Conservation (phyloP, 73 alveolate species). For the Stentor coeruleus region DNA sequence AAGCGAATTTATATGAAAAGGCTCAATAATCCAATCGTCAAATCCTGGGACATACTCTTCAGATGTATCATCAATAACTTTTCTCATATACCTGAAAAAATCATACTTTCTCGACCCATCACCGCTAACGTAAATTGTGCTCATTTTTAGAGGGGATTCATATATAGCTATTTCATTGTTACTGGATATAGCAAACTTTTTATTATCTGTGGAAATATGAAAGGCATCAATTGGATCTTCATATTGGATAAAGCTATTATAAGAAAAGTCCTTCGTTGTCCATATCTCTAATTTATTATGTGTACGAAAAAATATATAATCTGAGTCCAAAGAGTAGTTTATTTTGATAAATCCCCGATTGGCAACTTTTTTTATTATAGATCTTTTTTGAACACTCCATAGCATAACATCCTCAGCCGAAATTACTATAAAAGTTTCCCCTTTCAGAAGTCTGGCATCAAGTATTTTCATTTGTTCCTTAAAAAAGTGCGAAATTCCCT, state of each 20-base stretch:
- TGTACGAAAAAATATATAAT: neutral
- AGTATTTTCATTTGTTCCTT: neutral
- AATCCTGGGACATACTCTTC: neutral
- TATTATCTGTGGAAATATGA: neutral
- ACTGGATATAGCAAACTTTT: neutral
- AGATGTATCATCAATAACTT: neutral
- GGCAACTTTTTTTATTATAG: neutral
- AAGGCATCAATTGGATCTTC: neutral
- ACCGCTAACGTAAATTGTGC: neutral
- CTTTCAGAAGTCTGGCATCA: neutral
- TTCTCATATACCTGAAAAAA: neutral
- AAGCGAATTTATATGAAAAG: neutral
- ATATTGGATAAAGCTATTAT: neutral
- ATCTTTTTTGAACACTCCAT: neutral
- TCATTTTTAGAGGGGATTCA: neutral
- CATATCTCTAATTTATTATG: neutral
- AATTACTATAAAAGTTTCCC: neutral
- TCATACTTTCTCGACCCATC: neutral
- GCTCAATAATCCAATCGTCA: neutral
- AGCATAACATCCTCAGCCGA: neutral
- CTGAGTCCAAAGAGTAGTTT: neutral
- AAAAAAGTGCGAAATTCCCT: neutral
- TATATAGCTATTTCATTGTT: too few species aligned
- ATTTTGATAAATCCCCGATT: neutral
- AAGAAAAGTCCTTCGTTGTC: neutral